Evolutionary conservation across 805 yeast species (phyloP), one percentile per base, ranked within the genome.

Genomic region (Cyberlindnera sargentensis): DNA sequence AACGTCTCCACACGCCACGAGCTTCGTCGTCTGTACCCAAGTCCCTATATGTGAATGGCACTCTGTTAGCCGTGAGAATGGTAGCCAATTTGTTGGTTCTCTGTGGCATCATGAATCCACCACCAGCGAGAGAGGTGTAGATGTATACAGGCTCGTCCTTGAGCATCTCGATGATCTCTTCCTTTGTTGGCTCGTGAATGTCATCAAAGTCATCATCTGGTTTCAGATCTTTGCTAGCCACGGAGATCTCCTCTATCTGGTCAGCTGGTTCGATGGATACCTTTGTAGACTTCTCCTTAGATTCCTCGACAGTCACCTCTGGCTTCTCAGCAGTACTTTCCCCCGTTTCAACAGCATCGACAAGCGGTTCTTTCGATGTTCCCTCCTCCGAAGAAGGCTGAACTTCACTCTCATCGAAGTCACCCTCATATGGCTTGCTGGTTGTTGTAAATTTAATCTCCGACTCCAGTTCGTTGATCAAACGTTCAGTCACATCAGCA

Each of bases 11-110:
- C 27, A 87, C 74, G 53, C 78, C 75, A 61, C 88, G 80, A 11
- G 96, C 96, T 47, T 80, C 83, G 41, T 80, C 88, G 59, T 89
- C 95, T 0, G 95, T 87, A 5, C 95, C 95, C 41, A 88, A 65
- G 59, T 89, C 97, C 45, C 84, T 77, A 58, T 78, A 74, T 29
- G 76, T 73, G 59, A 78, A 85, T 46, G 76, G 70, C 41, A 89
- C 67, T 39, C 78, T 73, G 60, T 88, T 84, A 4, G 90, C 95
- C 34, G 78, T 73, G 41, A 89, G 70, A 42, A 89, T 85, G 0
- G 88, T 82, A 9, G 75, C 75, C 45, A 90, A 64, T 44, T 95
- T 69, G 56, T 84, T 85, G 11, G 96, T 88, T 53, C 90, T 71
- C 11, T 82, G 75, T 49, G 81, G 76, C 62, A 90, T 78, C 60